These are phyloP conservation scores for Sonneratia alba DNA, from an alignment of 345 rosid species.

Conservation along the genomic window DNA sequence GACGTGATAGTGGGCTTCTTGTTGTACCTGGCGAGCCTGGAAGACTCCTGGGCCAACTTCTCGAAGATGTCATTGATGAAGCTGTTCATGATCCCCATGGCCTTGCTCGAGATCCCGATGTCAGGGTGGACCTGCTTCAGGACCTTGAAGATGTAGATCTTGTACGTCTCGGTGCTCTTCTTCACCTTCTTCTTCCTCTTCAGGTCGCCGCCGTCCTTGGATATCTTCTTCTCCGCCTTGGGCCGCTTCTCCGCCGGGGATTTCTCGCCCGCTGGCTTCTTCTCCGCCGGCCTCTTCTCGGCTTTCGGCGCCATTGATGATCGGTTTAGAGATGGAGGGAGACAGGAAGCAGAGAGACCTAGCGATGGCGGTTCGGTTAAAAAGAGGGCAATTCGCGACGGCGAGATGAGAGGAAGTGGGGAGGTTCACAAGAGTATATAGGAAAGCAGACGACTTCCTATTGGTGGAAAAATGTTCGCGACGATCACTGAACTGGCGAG, in stretches of 20 bases:
- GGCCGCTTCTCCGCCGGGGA: slow-evolving; percentile 47
- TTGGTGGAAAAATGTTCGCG: slow-evolving; percentile 16
- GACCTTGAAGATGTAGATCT: slow-evolving; percentile 65
- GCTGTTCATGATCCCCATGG: slow-evolving; percentile 72
- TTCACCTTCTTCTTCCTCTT: slow-evolving; percentile 48
- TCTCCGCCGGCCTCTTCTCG: slow-evolving; percentile 46
- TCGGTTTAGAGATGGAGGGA: neutral
- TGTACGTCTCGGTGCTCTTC: slow-evolving; percentile 59
- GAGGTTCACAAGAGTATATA: slow-evolving; percentile 21
- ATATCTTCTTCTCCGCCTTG: slow-evolving; percentile 54
- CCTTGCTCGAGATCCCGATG: slow-evolving; percentile 58
- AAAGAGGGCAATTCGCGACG: neutral
- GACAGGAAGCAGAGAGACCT: neutral
- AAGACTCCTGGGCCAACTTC: slow-evolving; percentile 57
- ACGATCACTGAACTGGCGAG: slow-evolving; percentile 22
- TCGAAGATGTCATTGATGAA: slow-evolving; percentile 64
- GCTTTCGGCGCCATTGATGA: slow-evolving; percentile 44
- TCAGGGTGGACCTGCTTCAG: slow-evolving; percentile 53
- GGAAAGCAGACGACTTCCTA: neutral
- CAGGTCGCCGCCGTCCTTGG: slow-evolving; percentile 31
- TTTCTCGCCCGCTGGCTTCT: slow-evolving; percentile 40
- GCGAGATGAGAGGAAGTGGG: accelerated
- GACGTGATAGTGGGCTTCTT: slow-evolving; percentile 69
- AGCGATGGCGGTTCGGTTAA: neutral
- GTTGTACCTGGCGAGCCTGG: slow-evolving; percentile 55